Evolutionary conservation across 2,329 filamentous ascomycete genomes (phyloP).

Genomic region (Cercospora sesami): DNA sequence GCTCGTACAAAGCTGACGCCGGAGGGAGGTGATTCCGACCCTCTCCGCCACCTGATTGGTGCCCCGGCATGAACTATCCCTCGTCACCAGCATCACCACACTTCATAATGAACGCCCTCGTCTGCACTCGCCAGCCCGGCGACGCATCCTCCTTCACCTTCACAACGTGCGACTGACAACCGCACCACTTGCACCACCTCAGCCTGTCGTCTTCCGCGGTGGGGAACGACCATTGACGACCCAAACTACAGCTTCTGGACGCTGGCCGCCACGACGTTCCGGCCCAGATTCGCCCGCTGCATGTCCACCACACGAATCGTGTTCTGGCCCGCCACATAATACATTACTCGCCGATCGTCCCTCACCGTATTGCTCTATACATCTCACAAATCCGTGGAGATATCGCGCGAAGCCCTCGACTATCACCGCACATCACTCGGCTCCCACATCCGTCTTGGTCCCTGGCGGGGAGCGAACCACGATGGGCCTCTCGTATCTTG

Average conservation of each 20-base stretch:
- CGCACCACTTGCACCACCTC: neutral
- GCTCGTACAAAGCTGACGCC: neutral
- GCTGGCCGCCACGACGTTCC: neutral
- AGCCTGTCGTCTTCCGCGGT: neutral
- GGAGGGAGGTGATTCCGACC: neutral
- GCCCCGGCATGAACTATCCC: neutral
- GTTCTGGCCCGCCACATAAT: neutral
- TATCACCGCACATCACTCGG: conserved; percentile 7
- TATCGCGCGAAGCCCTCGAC: neutral
- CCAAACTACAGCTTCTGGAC: neutral
- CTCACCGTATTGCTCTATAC: neutral
- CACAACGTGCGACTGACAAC: neutral
- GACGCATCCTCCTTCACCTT: neutral
- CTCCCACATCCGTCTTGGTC: conserved; percentile 11
- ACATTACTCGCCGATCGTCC: conserved; percentile 3
- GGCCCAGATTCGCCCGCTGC: neutral
- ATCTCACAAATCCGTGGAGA: conserved; percentile 2
- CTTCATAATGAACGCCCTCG: neutral
- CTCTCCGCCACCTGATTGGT: neutral
- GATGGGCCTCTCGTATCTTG: conserved; percentile 34
- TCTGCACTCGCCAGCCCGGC: neutral
- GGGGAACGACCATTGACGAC: neutral
- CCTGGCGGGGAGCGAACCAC: neutral
- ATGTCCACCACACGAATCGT: neutral
- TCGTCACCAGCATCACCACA: neutral